These are phyloP conservation scores for Schizochytrium sp. DNA, from an alignment of 108 stramenopile species.

Conservation along the genomic window DNA sequence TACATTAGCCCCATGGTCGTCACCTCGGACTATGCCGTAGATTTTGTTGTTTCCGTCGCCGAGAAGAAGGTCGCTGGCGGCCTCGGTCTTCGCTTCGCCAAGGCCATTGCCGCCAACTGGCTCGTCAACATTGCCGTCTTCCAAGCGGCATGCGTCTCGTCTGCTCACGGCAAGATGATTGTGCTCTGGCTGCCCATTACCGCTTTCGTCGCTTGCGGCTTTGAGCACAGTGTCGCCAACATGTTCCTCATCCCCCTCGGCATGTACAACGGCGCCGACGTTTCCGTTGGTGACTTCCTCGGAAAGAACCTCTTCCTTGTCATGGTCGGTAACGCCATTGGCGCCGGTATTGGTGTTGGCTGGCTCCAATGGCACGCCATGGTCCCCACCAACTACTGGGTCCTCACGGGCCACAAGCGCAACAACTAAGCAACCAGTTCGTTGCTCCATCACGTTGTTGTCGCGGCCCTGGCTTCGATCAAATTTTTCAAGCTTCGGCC, in stretches of 20 bases:
- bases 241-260: constrained; percentile 95
- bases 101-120: constrained; percentile 88
- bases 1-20: too few species aligned
- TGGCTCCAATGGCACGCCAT: background rate
- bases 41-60: too few species aligned
- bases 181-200: constrained; percentile 82
- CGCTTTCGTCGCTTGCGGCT: constrained; percentile 74
- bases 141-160: constrained; percentile 66
- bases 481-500: too few species aligned
- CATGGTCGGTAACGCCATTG: constrained; percentile 86
- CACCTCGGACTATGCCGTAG: too few species aligned
- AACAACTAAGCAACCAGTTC: too few species aligned
- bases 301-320: constrained; percentile 79
- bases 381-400: background rate
- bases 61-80: background rate
- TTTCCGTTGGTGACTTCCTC: constrained; percentile 64
- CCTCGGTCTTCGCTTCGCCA: constrained; percentile 68
- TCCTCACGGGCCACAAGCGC: background rate
- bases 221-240: constrained; percentile 87
- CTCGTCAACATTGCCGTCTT: constrained; percentile 88
- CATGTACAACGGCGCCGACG: constrained; percentile 75
- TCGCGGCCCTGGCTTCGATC: too few species aligned
- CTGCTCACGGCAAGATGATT: constrained; percentile 67
- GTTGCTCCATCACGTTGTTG: too few species aligned
- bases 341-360: constrained; percentile 68